Percentiles rank a stretch among this genome's conserved stretches.
phyloP scores from a whole-genome alignment of 495 filamentous ascomycete genomes.

The Aspergillus campestris region DNA sequence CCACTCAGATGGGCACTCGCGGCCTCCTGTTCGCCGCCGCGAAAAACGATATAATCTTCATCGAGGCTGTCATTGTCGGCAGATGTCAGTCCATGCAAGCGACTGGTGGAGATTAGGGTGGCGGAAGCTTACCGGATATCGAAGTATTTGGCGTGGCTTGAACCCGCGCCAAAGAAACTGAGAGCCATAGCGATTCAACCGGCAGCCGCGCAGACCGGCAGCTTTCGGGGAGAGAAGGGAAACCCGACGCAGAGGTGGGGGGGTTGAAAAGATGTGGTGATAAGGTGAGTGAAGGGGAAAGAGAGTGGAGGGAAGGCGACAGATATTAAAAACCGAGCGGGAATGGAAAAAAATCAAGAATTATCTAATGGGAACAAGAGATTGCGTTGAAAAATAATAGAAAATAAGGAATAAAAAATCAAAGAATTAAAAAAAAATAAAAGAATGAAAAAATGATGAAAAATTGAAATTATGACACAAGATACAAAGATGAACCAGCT shows the following conservation, averaged over 20 bases:
- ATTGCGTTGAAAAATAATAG: slow-evolving; percentile 1
- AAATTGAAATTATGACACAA: slow-evolving; percentile 1
- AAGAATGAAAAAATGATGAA: slow-evolving; percentile 7
- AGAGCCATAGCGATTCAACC: slow-evolving; percentile 35
- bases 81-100: not conserved
- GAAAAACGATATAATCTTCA: slow-evolving; percentile 69
- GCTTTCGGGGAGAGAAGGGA: slow-evolving; percentile 6
- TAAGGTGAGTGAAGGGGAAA: not conserved
- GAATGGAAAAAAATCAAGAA: slow-evolving; percentile 4
- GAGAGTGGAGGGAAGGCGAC: slow-evolving; percentile 2
- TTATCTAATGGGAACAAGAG: slow-evolving; percentile 3
- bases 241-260: not conserved
- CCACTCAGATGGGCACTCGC: slow-evolving; percentile 67
- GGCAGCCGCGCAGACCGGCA: slow-evolving; percentile 13
- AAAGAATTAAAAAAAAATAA: slow-evolving; percentile 5
- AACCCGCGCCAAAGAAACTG: slow-evolving; percentile 42
- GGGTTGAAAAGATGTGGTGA: slow-evolving; percentile 1
- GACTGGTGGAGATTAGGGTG: not conserved
- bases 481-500: slow-evolving; percentile 2
- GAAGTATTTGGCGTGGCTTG: slow-evolving; percentile 46
- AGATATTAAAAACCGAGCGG: slow-evolving; percentile 11
- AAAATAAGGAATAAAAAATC: slow-evolving; percentile 7
- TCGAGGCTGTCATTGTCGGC: slow-evolving; percentile 50
- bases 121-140: slow-evolving; percentile 42
- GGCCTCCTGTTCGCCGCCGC: slow-evolving; percentile 66